Percentiles rank a stretch among this genome's conserved stretches.
These are phyloP conservation scores for Dactylellina parvicollis DNA, from an alignment of 2,329 filamentous ascomycete species.

Conservation along the genomic window DNA sequence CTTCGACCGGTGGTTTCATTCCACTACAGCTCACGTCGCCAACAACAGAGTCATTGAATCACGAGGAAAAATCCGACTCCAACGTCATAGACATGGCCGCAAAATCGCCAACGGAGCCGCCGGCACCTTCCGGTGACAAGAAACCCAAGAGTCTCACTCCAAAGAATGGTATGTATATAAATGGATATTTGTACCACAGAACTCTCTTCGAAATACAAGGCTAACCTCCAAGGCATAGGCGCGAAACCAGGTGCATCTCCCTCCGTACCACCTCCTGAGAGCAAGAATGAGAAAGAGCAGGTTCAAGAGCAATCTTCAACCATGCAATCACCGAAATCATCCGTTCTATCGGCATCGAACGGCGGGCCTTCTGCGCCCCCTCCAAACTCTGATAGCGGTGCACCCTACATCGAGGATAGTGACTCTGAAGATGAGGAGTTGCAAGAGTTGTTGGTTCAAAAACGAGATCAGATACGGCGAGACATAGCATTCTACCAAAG, in stretches of 20 bases:
- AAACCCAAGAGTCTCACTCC: conserved; percentile 25
- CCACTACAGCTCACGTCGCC: conserved; percentile 52
- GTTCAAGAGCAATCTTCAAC: background rate
- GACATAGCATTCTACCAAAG: conserved; percentile 49
- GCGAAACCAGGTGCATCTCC: conserved; percentile 14
- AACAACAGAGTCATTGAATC: conserved; percentile 43
- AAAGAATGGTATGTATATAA: conserved; percentile 44
- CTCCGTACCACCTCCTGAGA: conserved; percentile 9
- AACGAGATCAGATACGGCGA: conserved; percentile 44
- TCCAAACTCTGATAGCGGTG: conserved; percentile 12
- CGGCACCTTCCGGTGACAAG: conserved; percentile 1
- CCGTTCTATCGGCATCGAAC: background rate
- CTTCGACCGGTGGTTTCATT: conserved; percentile 46
- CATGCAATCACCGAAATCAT: conserved; percentile 17
- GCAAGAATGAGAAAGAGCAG: conserved; percentile 28
- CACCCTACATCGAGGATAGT: conserved; percentile 49
- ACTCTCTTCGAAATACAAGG: background rate
- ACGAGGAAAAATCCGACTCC: conserved; percentile 15
- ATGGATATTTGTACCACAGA: background rate
- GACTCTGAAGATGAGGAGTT: conserved; percentile 53
- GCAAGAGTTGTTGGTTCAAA: conserved; percentile 38
- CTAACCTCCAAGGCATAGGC: conserved; percentile 15
- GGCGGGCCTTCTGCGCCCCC: conserved; percentile 1
- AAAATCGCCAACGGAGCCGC: conserved; percentile 43
- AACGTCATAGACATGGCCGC: conserved; percentile 42